Evolutionary conservation across 169 alveolate species (phyloP).

Genomic region (Cryptosporidium canis): DNA sequence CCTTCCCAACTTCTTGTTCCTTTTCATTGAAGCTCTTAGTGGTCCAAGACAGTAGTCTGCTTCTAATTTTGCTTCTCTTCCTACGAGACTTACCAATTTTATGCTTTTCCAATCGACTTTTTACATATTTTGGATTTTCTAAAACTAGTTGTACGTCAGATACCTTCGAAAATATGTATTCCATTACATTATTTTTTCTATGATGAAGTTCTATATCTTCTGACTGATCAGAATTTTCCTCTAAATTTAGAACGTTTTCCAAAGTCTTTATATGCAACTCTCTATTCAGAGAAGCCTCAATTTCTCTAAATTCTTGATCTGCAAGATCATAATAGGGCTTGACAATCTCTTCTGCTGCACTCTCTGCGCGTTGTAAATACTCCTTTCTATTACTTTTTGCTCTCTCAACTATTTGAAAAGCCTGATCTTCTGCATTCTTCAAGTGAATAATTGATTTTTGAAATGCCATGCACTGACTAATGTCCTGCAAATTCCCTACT

Average conservation of each 20-base stretch:
- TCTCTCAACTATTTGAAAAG: neutral
- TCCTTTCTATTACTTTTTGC: constrained; percentile 35
- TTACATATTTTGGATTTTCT: constrained; percentile 39
- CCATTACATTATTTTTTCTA: neutral
- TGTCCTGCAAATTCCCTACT: neutral
- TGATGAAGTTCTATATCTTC: neutral
- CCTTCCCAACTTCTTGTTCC: neutral
- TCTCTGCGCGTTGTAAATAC: constrained; percentile 18
- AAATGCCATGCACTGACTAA: neutral
- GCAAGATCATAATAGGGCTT: constrained; percentile 66
- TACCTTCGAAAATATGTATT: constrained; percentile 4
- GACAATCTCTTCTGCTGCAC: constrained; percentile 56
- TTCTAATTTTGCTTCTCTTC: neutral
- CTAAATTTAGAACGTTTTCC: neutral
- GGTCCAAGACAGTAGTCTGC: neutral
- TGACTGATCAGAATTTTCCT: neutral
- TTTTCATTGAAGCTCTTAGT: neutral
- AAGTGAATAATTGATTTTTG: neutral
- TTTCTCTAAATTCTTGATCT: constrained; percentile 29
- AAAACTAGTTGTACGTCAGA: neutral
- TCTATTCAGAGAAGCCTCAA: constrained; percentile 27
- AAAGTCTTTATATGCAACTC: constrained; percentile 53
- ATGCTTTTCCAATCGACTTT: constrained; percentile 10
- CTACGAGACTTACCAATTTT: neutral
- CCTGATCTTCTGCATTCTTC: constrained; percentile 31